Base-by-base conservation (phyloP, 768 basidiomycete species). In the Psilocybe tampanensis region DNA sequence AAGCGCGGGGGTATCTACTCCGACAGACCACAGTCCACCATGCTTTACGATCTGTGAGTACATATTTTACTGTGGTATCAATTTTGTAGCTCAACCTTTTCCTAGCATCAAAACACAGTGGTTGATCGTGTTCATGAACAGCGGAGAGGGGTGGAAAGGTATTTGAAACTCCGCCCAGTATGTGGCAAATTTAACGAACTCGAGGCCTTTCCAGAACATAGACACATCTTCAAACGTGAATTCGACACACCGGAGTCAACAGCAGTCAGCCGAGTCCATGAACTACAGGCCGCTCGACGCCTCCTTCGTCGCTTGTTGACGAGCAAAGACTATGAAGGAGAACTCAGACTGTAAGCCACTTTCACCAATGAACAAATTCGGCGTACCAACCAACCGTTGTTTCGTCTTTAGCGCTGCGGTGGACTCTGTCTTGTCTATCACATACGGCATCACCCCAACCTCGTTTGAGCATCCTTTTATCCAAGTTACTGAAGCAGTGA, bases 21-120 rank as follows among this genome's bases (percentile, higher is more conserved):
- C 24, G 55, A 56, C 23, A 56, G 55, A 33, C 47, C 47, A 11
- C 55, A 47, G 6, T 49, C 47, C 9, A 48, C 55, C 13, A 56
- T 56, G 55, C 47, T 56, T 26, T 19, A 41, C 26, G 55, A 56
- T 17, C 41, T 56, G 55, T 56, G 22, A 54, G 52, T 33, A 7
- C 7, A 48, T 26, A 23, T n/a, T 50, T 18, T n/a, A 17, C 21
- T 36, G 11, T 2, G 17, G 12, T 15, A 8, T 2, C 8, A 8
- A 3, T 21, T 11, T 47, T 5, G 45, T 36, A 8, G 19, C 23
- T 49, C 2, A 47, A 26, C 5, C 18, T 12, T 21, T 17, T 34
- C n/a, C 13, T 43, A 54, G 52, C 7, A 54, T 54, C 32, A 32
- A 45, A 18, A 54, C 52, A 7, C 44, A 41, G 5, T 54, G 52